Conservation (phyloP, 345 rosid genomes). For the Streptanthus diversifolius region DNA sequence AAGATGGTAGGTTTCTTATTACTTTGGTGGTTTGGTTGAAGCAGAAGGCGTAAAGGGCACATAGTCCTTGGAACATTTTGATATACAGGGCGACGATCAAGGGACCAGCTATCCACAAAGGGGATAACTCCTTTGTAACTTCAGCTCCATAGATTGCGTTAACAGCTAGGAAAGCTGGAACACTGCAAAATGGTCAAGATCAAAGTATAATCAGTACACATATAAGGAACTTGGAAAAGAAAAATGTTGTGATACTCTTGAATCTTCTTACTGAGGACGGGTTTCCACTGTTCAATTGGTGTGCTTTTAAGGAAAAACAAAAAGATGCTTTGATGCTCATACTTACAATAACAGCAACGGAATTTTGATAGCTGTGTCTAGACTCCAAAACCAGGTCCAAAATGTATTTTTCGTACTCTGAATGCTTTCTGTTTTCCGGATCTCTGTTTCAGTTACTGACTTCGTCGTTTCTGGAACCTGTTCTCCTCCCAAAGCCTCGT, state of each 20-base stretch:
- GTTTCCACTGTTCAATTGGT: background rate
- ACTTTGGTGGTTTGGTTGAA: slow-evolving; percentile 58
- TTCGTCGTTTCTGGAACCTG: slow-evolving; percentile 36
- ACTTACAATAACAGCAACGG: slow-evolving; percentile 81
- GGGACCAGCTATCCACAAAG: slow-evolving; percentile 86
- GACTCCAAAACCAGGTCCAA: slow-evolving; percentile 56
- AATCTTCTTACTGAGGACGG: background rate
- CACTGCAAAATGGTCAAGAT: slow-evolving; percentile 44
- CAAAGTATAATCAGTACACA: slow-evolving; percentile 20
- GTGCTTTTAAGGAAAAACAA: background rate
- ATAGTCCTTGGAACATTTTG: slow-evolving; percentile 64
- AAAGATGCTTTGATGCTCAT: background rate
- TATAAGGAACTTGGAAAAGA: background rate
- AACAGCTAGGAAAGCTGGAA: slow-evolving; percentile 62
- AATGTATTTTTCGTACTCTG: slow-evolving; percentile 26
- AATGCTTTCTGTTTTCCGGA: slow-evolving; percentile 38
- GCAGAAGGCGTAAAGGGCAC: slow-evolving; percentile 65
- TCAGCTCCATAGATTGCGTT: slow-evolving; percentile 58
- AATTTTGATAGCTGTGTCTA: slow-evolving; percentile 69
- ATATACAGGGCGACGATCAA: slow-evolving; percentile 57
- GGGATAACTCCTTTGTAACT: slow-evolving; percentile 78
- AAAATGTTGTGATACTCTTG: background rate
- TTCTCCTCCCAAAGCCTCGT: slow-evolving; percentile 52
- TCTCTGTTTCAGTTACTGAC: slow-evolving; percentile 34
- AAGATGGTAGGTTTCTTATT: slow-evolving; percentile 55